Base-by-base conservation (phyloP, 306 rosid genomes). In the Bauhinia variegata region DNA sequence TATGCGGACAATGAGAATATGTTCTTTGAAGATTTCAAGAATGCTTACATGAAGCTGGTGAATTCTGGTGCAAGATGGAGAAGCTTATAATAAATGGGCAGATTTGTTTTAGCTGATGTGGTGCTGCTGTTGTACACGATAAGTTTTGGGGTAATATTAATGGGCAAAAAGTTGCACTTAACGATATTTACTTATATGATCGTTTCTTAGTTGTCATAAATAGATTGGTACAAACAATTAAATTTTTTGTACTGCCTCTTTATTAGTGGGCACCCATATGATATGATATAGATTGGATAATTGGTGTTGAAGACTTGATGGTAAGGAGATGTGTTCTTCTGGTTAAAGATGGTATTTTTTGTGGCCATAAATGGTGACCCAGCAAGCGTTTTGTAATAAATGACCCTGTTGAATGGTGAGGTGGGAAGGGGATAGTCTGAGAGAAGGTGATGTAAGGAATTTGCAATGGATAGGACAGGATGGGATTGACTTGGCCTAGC, bases 61-160 rank as follows among this genome's bases (percentile, higher is more conserved):
- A 88, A 88, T 79, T 76, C 88, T 64, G 97, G 97, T 58, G 99
- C 80, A 30, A 85, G 72, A 74, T 90, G 99, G 99, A 86, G 56
- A 75, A 79, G 75, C 75, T 54, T 62, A 49, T 88, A 78, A 68
- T 49, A 17, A 60, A 65, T 76, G 32, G 47, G 53, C 32, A 56
- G 38, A 31, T 33, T 57, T 69, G 39, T 50, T 46, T 36, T 39
- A 57, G 23, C 14, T 50, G 48, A 59, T 53, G 32, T 71, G 33
- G 39, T 51, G 55, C 55, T 46, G 33, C 63, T 63, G 17, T 28
- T 43, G 4, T 44, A 37, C 43, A 28, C 34, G 28, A 28, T 7
- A 33, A 37, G 13, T 14, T 57, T 47, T 19, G 11, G 4, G 41
- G 14, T 16, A 47, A 33, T 30, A 44, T 39, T 36, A 36, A 36